Evolutionary conservation across 2,329 filamentous ascomycete genomes (phyloP), one percentile per base, ranked within the genome.

Genomic region (Alternaria brassicae): DNA sequence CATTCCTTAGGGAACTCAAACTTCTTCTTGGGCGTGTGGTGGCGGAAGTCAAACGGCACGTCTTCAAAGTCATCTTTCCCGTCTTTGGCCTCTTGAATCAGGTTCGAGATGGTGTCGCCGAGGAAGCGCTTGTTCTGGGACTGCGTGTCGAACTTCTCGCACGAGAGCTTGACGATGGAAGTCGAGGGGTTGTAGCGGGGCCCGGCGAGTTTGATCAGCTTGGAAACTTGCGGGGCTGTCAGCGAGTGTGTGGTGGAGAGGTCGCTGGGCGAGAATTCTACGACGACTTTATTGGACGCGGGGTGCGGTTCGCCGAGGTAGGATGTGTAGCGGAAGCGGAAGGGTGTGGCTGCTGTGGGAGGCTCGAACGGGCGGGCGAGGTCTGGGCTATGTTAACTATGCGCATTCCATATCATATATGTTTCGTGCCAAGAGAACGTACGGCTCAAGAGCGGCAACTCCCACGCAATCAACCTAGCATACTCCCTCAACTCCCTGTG

Each of bases 121-220:
- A 99, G 84, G 77, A 95, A 95, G n/a, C 92, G 88, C 84, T 98
- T 99, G 83, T 99, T 99, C 82, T 98, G 93, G 17, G 93, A 92
- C 74, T 92, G 90, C 55, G 93, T 91, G 74, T 92, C 88, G 77
- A 91, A 96, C 75, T 89, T 88, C 79, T 98, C 95, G 81, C 91
- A 91, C 75, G 91, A 93, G 85, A 99, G 97, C 80, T 91, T 93
- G 70, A 97, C 83, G 59, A 92, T 82, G 69, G 93, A 88, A 54
- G 84, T 92, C 69, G 89, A 85, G 0, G 93, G 94, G 81, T 98
- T 95, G 84, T 93, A 98, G 66, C 95, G 89, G 15, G 88, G 78
- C 1, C 95, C 96, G 19, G 86, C 88, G 42, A 99, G 85, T 82
- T 98, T 98, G 78, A 90, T 90, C 62, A 99, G 84, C 79, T 97